These are phyloP conservation scores for Russula virescens DNA, from an alignment of 768 basidiomycete species.

Conservation along the genomic window DNA sequence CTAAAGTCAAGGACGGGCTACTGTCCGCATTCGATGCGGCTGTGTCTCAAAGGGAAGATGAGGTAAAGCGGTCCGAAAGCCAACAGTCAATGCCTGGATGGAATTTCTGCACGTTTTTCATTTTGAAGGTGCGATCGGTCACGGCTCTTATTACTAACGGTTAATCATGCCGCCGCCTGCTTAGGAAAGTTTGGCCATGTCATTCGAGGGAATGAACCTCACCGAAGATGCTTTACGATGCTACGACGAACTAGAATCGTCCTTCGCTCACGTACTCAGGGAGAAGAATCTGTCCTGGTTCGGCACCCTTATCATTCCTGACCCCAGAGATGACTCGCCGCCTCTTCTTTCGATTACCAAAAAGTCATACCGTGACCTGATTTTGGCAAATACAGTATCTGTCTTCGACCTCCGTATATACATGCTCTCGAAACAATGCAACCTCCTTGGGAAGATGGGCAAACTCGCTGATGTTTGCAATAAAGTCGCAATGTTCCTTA, in stretches of 20 bases:
- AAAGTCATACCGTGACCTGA: slow-evolving; percentile 86
- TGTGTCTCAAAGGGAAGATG: slow-evolving; percentile 77
- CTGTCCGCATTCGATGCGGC: slow-evolving; percentile 79
- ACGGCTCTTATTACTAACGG: neutral
- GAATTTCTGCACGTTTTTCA: slow-evolving; percentile 98
- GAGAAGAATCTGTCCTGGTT: slow-evolving; percentile 93
- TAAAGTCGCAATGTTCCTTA: slow-evolving; percentile 70
- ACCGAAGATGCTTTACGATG: slow-evolving; percentile 84
- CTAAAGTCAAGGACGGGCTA: slow-evolving; percentile 86
- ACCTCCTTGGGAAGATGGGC: slow-evolving; percentile 63
- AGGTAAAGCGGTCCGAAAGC: slow-evolving; percentile 81
- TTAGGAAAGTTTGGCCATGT: slow-evolving; percentile 90
- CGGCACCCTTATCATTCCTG: slow-evolving; percentile 70
- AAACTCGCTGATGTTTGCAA: slow-evolving; percentile 63
- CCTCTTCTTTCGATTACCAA: slow-evolving; percentile 72
- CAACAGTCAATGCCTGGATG: slow-evolving; percentile 93
- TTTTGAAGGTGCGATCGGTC: slow-evolving; percentile 68
- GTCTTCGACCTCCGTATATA: slow-evolving; percentile 93
- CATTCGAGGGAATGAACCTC: slow-evolving; percentile 86
- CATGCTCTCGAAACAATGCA: slow-evolving; percentile 80
- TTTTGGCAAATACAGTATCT: slow-evolving; percentile 84
- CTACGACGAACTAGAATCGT: slow-evolving; percentile 86
- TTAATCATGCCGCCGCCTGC: slow-evolving; percentile 1
- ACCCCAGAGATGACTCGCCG: slow-evolving; percentile 66
- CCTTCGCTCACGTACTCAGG: slow-evolving; percentile 67